Evolutionary conservation across 2,329 filamentous ascomycete genomes (phyloP), one percentile per base, ranked within the genome.

Genomic region (Metarhizium humberi): DNA sequence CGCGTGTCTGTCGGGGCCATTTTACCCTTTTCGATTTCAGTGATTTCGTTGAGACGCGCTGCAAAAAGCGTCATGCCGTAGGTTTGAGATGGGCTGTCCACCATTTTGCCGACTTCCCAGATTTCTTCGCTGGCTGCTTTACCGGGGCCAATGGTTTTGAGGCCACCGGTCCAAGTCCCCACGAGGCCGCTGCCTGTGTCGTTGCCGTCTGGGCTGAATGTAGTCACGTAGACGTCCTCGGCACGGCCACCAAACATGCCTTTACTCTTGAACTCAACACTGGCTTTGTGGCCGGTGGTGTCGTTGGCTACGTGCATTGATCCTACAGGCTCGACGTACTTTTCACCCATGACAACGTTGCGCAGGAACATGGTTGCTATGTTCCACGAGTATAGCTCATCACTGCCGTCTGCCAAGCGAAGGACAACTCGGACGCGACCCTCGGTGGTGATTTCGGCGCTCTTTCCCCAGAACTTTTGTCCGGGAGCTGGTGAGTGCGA

Each of bases 401-500:
- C 88, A 1, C 76, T 81, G 2, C 80, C 79, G 66, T 94, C 81
- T 0, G 77, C 62, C 51, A 85, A 67, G 30, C 79, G 85, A 32
- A 99, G 75, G 43, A 85, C 83, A 43, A 96, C 78, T 51, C 92
- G 83, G 3, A 90, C 85, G 30, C 90, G 87, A 2, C 94, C 94
- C 54, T 96, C 92, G 0, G 91, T 97, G 58, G 89, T 94, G 59
- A 99, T 84, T 71, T 99, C 94, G 3, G 90, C 90, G 54, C 87
- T 92, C 75, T 97, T 97, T 55, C 94, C 94, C 94, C 94, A 97
- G 75, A 99, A 99, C 68, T 97, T 97, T 67, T 99, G 92, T 25
- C 87, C 87, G 0, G 94, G 94, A 55, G 88, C 86, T 0, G 94
- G 90, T 4, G 87, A 89, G 67, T 97, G 94, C 1, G 89, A 80